Conservation (phyloP, 208 protist species). For the Leishmania tarentolae region DNA sequence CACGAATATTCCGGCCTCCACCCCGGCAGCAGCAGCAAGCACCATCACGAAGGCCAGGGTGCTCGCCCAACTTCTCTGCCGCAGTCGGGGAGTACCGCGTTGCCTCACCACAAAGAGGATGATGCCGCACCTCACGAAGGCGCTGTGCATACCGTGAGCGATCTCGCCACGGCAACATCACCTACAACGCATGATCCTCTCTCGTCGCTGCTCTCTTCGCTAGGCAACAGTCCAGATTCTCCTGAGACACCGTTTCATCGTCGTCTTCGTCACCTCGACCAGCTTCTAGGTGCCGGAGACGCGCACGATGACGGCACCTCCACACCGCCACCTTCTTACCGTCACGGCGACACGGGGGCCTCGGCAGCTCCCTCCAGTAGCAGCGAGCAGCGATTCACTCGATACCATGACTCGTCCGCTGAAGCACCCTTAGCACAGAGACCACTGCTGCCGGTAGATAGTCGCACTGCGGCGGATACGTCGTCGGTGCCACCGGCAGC, state of each 20-base stretch:
- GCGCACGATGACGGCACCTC: background rate
- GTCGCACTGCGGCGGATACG: background rate
- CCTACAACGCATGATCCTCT: background rate
- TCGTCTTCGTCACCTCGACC: conserved; percentile 1
- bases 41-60: background rate
- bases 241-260: background rate
- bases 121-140: background rate
- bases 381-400: background rate
- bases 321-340: background rate
- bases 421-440: background rate
- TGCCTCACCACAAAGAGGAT: background rate
- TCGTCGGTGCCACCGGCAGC: background rate
- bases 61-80: background rate
- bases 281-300: background rate
- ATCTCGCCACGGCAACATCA: background rate
- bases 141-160: background rate
- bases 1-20: background rate
- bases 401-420: background rate
- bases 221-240: background rate
- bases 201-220: conserved; percentile 3
- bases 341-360: background rate
- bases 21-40: background rate
- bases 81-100: background rate
- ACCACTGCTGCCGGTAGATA: background rate
- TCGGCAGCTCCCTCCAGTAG: background rate